Percentiles rank a stretch among this genome's conserved stretches.
Conservation (phyloP, 768 basidiomycete genomes). For the Paxillus involutus region DNA sequence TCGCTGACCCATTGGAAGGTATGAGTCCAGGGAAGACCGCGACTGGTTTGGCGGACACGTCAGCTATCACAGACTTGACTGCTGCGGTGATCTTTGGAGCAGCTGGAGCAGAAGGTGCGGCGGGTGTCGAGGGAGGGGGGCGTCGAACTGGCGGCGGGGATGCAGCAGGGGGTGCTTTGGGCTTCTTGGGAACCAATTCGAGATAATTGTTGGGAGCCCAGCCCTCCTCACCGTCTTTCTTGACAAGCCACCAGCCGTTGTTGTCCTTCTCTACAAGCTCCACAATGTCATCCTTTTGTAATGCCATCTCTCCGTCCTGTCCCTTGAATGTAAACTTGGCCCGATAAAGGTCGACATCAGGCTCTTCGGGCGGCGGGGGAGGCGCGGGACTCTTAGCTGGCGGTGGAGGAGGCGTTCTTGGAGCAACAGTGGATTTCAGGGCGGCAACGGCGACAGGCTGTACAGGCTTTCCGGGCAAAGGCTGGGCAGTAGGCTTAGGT, state of each 20-base stretch:
- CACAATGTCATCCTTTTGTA: constrained; percentile 89
- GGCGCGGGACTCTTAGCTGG: constrained; percentile 47
- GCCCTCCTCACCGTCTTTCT: constrained; percentile 77
- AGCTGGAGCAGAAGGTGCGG: constrained; percentile 33
- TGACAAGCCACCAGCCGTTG: constrained; percentile 98
- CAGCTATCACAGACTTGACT: constrained; percentile 48
- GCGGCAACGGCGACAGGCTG: constrained; percentile 34
- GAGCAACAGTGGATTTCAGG: constrained; percentile 21
- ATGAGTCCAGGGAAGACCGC: constrained; percentile 81
- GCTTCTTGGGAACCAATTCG: constrained; percentile 71
- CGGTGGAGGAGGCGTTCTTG: constrained; percentile 38
- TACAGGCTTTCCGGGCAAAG: constrained; percentile 60
- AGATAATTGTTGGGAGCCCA: constrained; percentile 97
- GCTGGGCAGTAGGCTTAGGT: constrained; percentile 45
- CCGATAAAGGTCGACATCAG: constrained; percentile 74
- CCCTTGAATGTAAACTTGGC: constrained; percentile 93
- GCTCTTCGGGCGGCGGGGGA: constrained; percentile 56
- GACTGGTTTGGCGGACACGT: constrained; percentile 72
- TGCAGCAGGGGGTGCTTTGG: constrained; percentile 62
- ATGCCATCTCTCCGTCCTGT: constrained; percentile 86
- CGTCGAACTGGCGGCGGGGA: constrained; percentile 64
- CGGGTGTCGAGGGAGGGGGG: constrained; percentile 44
- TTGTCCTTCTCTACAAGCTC: constrained; percentile 91
- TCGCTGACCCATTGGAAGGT: constrained; percentile 62
- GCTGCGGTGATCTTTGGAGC: constrained; percentile 34